A percentile compares a stretch with the other conserved stretches of the same genome.
phyloP scores from a whole-genome alignment of 305 asterid species.

The Plantago coronopus region DNA sequence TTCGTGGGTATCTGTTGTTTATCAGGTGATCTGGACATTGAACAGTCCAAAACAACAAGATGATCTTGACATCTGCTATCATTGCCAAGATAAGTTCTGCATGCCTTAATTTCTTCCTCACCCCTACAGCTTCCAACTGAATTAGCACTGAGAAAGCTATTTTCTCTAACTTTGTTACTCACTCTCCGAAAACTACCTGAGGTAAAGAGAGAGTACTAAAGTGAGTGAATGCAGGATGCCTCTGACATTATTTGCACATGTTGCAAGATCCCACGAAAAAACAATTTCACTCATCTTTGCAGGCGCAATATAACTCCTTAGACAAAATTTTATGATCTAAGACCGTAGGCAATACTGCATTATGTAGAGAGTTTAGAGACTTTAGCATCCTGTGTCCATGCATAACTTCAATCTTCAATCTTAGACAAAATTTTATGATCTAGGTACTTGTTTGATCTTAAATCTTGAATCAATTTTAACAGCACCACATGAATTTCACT shows the following conservation, averaged over 20 bases:
- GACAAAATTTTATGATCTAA: not conserved
- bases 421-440: no score
- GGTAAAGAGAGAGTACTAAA: conserved; percentile 14
- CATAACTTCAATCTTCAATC: conserved; percentile 5
- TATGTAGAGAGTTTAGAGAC: not conserved
- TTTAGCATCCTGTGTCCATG: conserved; percentile 9
- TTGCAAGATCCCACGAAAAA: not conserved
- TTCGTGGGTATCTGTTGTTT: conserved; percentile 22
- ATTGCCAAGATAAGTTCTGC: conserved; percentile 19
- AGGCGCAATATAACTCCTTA: not conserved
- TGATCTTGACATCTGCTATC: conserved; percentile 27
- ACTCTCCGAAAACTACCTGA: conserved; percentile 35
- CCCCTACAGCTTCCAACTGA: conserved; percentile 28
- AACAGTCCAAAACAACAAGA: conserved; percentile 21
- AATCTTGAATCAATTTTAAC: conserved; percentile 3
- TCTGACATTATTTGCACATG: conserved; percentile 12
- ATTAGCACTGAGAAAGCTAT: conserved; percentile 16
- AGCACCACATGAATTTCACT: conserved; percentile 17
- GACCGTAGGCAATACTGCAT: conserved; percentile 1
- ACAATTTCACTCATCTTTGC: conserved; percentile 3
- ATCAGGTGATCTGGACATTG: conserved; percentile 24
- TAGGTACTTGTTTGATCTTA: not conserved
- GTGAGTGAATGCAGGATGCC: conserved; percentile 7
- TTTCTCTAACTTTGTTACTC: conserved; percentile 23
- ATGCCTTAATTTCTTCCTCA: conserved; percentile 25